phyloP scores from a whole-genome alignment of 805 yeast genomes.

The Saccharomyces jurei region DNA sequence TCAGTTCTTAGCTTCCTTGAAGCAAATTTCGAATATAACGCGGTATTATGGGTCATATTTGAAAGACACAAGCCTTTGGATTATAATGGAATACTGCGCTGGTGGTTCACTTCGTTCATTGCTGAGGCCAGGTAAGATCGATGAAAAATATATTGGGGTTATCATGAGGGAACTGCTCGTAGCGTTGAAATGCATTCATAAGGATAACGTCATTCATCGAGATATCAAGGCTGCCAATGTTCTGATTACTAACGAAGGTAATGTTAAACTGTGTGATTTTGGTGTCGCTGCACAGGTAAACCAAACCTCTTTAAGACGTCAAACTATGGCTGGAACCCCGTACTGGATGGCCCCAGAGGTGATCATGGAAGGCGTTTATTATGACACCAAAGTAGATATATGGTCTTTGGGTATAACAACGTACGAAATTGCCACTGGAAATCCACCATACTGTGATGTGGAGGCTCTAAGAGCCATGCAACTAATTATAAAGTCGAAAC shows the following conservation, averaged over 20 bases:
- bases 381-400: slow-evolving; percentile 88
- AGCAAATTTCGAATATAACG: slow-evolving; percentile 83
- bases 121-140: slow-evolving; percentile 77
- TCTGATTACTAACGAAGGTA: slow-evolving; percentile 79
- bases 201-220: slow-evolving; percentile 86
- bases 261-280: slow-evolving; percentile 88
- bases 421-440: slow-evolving; percentile 92
- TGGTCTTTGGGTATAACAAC: slow-evolving; percentile 96
- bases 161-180: slow-evolving; percentile 71
- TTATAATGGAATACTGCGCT: slow-evolving; percentile 94
- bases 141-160: slow-evolving; percentile 77
- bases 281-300: slow-evolving; percentile 96
- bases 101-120: slow-evolving; percentile 91
- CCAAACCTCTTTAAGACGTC: slow-evolving; percentile 64
- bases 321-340: slow-evolving; percentile 93
- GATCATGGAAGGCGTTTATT: slow-evolving; percentile 78
- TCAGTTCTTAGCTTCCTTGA: slow-evolving; percentile 73
- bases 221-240: slow-evolving; percentile 96
- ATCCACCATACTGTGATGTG: slow-evolving; percentile 93
- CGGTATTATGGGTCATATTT: slow-evolving; percentile 85
- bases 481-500: slow-evolving; percentile 83
- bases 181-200: slow-evolving; percentile 77
- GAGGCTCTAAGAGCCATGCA: slow-evolving; percentile 95
- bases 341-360: slow-evolving; percentile 99
- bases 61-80: slow-evolving; percentile 89